These are phyloP conservation scores for Cetradonia linearis DNA, from an alignment of 495 filamentous ascomycete genomes.

Conservation along the genomic window DNA sequence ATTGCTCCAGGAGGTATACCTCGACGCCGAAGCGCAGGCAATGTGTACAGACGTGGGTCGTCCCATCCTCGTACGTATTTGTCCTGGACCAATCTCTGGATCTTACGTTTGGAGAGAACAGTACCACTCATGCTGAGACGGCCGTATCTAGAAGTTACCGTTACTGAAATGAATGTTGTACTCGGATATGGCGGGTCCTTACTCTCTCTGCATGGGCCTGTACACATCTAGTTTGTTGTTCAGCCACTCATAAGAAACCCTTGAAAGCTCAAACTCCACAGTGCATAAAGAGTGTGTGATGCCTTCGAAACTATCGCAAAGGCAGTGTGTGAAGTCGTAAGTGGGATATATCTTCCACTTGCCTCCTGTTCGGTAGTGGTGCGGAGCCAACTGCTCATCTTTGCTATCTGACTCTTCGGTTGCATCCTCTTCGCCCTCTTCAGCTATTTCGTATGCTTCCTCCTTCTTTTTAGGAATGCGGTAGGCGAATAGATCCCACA, in stretches of 20 bases:
- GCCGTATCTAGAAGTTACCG: conserved; percentile 41
- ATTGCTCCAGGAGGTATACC: conserved; percentile 83
- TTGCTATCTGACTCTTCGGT: conserved; percentile 4
- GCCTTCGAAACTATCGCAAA: conserved; percentile 80
- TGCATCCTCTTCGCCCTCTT: conserved; percentile 10
- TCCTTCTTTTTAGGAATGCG: conserved; percentile 46
- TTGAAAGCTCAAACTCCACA: conserved; percentile 65
- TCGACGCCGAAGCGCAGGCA: conserved; percentile 72
- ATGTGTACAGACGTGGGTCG: conserved; percentile 78
- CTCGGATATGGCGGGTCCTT: conserved; percentile 20
- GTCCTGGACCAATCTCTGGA: conserved; percentile 63
- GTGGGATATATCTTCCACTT: conserved; percentile 83
- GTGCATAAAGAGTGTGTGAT: conserved; percentile 89
- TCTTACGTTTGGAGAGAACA: conserved; percentile 73
- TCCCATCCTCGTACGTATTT: conserved; percentile 75
- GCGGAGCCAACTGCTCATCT: conserved; percentile 32
- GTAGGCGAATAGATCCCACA: conserved; percentile 67
- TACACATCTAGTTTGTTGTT: conserved; percentile 63
- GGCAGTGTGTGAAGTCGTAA: conserved; percentile 82
- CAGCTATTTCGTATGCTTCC: conserved; percentile 18
- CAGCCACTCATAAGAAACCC: conserved; percentile 83
- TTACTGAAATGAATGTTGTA: conserved; percentile 11
- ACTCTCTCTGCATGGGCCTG: conserved; percentile 80
- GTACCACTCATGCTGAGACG: conserved; percentile 73
- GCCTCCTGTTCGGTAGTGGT: conserved; percentile 60